Conservation (phyloP, 2,329 filamentous ascomycete species). For the Macroventuria anomochaeta region DNA sequence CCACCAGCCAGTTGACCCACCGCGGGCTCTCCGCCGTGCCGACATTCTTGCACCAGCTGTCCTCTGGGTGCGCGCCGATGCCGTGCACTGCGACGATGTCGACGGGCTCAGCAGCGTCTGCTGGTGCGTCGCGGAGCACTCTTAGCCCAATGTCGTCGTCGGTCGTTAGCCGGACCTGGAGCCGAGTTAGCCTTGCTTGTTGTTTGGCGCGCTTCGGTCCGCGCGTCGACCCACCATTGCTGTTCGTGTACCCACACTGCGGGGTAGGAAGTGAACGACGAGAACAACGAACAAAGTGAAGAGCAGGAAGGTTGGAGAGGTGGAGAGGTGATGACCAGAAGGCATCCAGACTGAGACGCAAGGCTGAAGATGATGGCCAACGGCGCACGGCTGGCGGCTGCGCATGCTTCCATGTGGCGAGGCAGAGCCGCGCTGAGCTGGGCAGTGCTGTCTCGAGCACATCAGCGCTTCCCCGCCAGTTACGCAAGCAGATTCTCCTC, state of each 20-base stretch:
- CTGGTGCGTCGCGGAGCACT: slow-evolving; percentile 29
- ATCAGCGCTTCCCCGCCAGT: too few species aligned
- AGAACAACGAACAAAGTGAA: not conserved
- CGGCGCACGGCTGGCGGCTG: too few species aligned
- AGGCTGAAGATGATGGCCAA: too few species aligned
- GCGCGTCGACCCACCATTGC: slow-evolving; percentile 18
- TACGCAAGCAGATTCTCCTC: not conserved
- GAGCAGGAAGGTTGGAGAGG: not conserved
- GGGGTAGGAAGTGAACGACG: not conserved
- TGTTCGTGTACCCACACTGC: not conserved
- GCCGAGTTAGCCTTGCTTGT: slow-evolving; percentile 9
- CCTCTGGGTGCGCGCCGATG: slow-evolving; percentile 36
- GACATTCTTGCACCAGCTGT: slow-evolving; percentile 39
- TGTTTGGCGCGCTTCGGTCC: slow-evolving; percentile 6
- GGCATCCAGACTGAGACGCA: not conserved
- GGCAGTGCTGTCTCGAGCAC: not conserved
- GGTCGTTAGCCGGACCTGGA: slow-evolving; percentile 25
- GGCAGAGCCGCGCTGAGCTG: not conserved
- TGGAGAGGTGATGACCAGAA: not conserved
- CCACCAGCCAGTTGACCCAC: slow-evolving; percentile 36
- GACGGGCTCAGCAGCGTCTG: slow-evolving; percentile 17
- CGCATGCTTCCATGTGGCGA: not conserved
- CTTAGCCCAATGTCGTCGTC: slow-evolving; percentile 30
- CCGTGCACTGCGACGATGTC: slow-evolving; percentile 39
- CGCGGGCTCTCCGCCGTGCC: slow-evolving; percentile 19